These are phyloP conservation scores for Mycocentrospora acerina DNA, from an alignment of 2,329 filamentous ascomycete genomes.

Conservation along the genomic window DNA sequence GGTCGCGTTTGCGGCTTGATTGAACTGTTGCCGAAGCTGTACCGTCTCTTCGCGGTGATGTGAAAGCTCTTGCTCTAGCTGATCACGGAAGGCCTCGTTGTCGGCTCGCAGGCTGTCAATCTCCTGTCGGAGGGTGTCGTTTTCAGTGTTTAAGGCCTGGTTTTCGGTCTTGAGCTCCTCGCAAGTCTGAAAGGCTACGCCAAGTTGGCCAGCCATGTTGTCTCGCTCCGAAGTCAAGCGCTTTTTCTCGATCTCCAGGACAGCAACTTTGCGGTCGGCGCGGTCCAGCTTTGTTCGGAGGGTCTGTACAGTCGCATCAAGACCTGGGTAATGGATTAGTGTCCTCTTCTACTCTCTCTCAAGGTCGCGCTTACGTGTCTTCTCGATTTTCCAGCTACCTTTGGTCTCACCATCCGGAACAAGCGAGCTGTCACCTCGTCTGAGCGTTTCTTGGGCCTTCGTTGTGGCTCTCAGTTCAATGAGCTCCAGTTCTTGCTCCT, in stretches of 20 bases:
- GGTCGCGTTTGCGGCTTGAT: conserved; percentile 35
- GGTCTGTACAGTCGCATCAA: conserved; percentile 62
- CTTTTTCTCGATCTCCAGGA: conserved; percentile 65
- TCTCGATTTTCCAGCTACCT: conserved; percentile 49
- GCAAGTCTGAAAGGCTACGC: conserved; percentile 61
- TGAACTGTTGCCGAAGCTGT: conserved; percentile 35
- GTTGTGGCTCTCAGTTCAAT: conserved; percentile 52
- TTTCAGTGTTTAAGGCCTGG: conserved; percentile 38
- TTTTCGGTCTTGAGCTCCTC: conserved; percentile 53
- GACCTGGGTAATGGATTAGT: conserved; percentile 44
- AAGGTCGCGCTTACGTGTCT: conserved; percentile 53
- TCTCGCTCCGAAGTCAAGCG: conserved; percentile 65
- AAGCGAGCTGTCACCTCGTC: conserved; percentile 51
- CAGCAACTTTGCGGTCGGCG: conserved; percentile 61
- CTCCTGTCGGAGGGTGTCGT: conserved; percentile 40
- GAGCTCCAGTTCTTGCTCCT: conserved; percentile 56
- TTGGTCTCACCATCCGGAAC: conserved; percentile 48
- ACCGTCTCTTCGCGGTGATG: conserved; percentile 39
- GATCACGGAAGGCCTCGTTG: conserved; percentile 36
- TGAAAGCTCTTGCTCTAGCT: conserved; percentile 34
- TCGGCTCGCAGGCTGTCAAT: conserved; percentile 37
- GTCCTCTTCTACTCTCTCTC: background rate
- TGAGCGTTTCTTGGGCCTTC: conserved; percentile 42
- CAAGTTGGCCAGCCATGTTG: conserved; percentile 63
- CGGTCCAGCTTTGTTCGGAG: conserved; percentile 64